Evolutionary conservation across 441 rosid genomes (phyloP).

Genomic region (Francoa sonchifolia): DNA sequence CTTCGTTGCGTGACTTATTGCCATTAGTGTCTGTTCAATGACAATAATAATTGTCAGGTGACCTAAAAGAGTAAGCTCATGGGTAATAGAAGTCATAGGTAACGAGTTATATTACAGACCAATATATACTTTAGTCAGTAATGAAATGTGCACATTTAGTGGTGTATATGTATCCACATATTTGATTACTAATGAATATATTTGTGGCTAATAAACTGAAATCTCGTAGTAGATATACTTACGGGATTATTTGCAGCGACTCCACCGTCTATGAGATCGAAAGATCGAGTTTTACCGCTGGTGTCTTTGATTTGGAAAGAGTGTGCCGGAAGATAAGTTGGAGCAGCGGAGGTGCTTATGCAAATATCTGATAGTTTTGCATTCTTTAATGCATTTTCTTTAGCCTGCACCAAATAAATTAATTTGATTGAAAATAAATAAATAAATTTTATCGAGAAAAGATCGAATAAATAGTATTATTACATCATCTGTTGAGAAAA

Average conservation of each 20-base stretch:
- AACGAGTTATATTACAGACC: too few species aligned
- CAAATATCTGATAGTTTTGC: constrained; percentile 49
- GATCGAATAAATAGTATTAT: neutral
- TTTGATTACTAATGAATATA: neutral
- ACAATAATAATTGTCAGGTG: too few species aligned
- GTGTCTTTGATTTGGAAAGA: constrained; percentile 31
- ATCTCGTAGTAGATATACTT: neutral
- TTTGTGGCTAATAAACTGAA: neutral
- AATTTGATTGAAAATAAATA: too few species aligned
- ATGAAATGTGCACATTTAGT: too few species aligned
- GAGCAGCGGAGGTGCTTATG: constrained; percentile 51
- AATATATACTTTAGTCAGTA: too few species aligned
- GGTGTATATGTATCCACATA: neutral
- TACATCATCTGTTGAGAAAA: constrained; percentile 73
- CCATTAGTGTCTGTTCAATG: constrained; percentile 27
- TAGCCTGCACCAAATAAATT: too few species aligned
- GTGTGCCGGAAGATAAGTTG: constrained; percentile 57
- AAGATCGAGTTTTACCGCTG: constrained; percentile 22
- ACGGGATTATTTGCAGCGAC: constrained; percentile 59
- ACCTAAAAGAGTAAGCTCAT: too few species aligned
- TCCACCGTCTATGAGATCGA: constrained; percentile 58
- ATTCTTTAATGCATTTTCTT: too few species aligned
- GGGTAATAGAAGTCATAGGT: too few species aligned
- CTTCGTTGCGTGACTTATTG: constrained; percentile 28
- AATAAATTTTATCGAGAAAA: neutral